Base-by-base conservation (phyloP, 2,329 filamentous ascomycete species). In the Penicillium sp. region DNA sequence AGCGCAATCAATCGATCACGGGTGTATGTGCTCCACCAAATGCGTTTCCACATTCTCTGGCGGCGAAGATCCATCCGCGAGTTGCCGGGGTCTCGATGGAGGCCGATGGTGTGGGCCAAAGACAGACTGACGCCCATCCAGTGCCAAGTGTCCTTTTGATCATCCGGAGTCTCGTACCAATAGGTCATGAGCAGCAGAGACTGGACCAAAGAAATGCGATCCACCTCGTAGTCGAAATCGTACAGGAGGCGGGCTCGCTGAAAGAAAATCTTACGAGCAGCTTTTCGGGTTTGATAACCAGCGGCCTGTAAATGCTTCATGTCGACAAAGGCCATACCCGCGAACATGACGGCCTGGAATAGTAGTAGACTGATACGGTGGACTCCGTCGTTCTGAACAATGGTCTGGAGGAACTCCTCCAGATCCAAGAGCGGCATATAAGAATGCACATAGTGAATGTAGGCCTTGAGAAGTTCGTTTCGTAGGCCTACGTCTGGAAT, bases 21-120 rank as follows among this genome's bases (percentile, higher is more conserved):
- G 86, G 96, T 96, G 70, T 96, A 96, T 62, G 91, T 96, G 31
- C 90, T 96, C 93, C 93, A 98, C 93, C 93, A 98, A 65, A 97
- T 95, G 52, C 93, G 84, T 78, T 96, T 96, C 90, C 93, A 96
- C 50, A 97, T 79, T 68, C 87, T 90, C 70, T 92, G 90, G 68
- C 90, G 89, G 52, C 85, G 82, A 3, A 79, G 75, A 39, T 89
- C 84, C 84, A 96, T 91, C 65, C 85, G 87, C 9, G 90, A 91
- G 56, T 87, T 89, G 29, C 84, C 84, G 2, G 92, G 91, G 67
- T 96, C 90, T 61, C 93, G 89, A 74, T 98, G 92, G 19, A 97
- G 82, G 6, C 93, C 93, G 62, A 97, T 96, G 13, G 93, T 96
- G 74, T 96, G 91, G 52, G 92, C 93, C 47, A 97, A 81, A 13